Conservation (phyloP, 306 rosid species). For the Rubus parviflorus region DNA sequence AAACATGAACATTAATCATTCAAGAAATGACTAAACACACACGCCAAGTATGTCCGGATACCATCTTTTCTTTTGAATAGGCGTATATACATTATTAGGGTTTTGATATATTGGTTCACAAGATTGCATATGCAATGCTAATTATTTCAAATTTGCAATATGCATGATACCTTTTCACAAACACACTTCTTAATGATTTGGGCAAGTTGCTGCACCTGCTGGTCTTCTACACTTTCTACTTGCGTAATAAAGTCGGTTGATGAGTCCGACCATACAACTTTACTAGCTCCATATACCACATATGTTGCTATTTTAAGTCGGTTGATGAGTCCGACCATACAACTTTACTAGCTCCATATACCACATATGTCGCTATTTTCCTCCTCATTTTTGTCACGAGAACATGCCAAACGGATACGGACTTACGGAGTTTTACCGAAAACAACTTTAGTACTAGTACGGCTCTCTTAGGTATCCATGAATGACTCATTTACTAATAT, state of each 20-base stretch:
- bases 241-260: background rate
- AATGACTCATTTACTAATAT: too few species aligned
- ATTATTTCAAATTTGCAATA: background rate
- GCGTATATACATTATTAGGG: background rate
- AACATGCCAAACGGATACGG: background rate
- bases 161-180: background rate
- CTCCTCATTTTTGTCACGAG: background rate
- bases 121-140: background rate
- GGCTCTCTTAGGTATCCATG: too few species aligned
- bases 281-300: background rate
- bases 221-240: background rate
- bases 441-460: too few species aligned
- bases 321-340: background rate
- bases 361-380: background rate
- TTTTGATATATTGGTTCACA: slow-evolving; percentile 7
- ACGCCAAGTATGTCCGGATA: slow-evolving; percentile 28
- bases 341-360: background rate
- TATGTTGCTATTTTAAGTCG: background rate
- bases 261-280: background rate
- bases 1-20: slow-evolving; percentile 14
- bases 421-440: background rate
- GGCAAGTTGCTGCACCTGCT: background rate
- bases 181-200: background rate
- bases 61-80: background rate
- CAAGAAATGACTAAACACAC: slow-evolving; percentile 13